Conservation (phyloP, 345 rosid species). For the Corchorus olitorius region DNA sequence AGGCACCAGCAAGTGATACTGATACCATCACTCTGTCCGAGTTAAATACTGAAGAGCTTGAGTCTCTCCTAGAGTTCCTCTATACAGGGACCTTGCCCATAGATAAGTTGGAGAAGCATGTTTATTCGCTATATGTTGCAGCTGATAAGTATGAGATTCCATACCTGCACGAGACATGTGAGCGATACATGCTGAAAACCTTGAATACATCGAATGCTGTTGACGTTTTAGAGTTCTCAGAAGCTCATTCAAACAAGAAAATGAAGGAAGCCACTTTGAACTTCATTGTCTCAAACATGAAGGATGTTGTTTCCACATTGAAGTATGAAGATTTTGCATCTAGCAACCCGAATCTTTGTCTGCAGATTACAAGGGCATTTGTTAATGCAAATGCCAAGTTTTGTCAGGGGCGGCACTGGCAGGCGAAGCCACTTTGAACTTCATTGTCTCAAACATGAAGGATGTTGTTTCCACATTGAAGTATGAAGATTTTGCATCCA, state of each 20-base stretch:
- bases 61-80: slow-evolving; percentile 75
- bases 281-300: slow-evolving; percentile 61
- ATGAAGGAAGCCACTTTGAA: slow-evolving; percentile 56
- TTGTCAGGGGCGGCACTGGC: too few species aligned
- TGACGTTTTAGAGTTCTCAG: slow-evolving; percentile 65
- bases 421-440: slow-evolving; percentile 56
- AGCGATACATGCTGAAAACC: slow-evolving; percentile 51
- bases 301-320: slow-evolving; percentile 54
- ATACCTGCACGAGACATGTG: slow-evolving; percentile 62
- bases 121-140: slow-evolving; percentile 55
- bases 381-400: slow-evolving; percentile 29
- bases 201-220: slow-evolving; percentile 55
- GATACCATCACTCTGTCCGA: slow-evolving; percentile 58
- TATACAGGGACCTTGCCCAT: slow-evolving; percentile 58
- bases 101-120: slow-evolving; percentile 57
- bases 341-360: slow-evolving; percentile 59
- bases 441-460: slow-evolving; percentile 61
- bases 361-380: slow-evolving; percentile 70
- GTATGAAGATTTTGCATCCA: slow-evolving; percentile 59
- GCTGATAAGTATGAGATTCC: slow-evolving; percentile 78
- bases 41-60: slow-evolving; percentile 63
- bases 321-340: slow-evolving; percentile 61
- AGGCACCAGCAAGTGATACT: slow-evolving; percentile 51
- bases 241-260: slow-evolving; percentile 49
- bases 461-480: slow-evolving; percentile 55